phyloP scores from a whole-genome alignment of 2,329 filamentous ascomycete genomes.

The Cordyceps tenuipes region DNA sequence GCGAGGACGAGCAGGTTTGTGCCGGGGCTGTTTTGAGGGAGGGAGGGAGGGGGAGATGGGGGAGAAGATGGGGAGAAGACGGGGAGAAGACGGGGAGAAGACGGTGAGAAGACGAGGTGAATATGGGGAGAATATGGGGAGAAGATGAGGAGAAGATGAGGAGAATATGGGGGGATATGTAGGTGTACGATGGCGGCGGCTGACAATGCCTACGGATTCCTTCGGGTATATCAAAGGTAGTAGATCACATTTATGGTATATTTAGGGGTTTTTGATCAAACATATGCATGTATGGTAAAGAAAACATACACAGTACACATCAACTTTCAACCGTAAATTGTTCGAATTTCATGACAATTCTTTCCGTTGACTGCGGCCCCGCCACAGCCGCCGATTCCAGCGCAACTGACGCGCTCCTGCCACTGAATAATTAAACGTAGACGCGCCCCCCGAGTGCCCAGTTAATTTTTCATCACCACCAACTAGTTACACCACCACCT shows the following conservation, averaged over 20 bases:
- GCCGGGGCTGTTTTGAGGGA: not conserved
- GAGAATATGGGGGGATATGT: too few relatives aligned
- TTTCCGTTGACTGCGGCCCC: not conserved
- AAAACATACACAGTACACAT: not conserved
- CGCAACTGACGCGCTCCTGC: not conserved
- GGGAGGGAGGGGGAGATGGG: not conserved
- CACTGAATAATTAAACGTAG: conserved; percentile 2
- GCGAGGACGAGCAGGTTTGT: not conserved
- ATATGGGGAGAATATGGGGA: too few relatives aligned
- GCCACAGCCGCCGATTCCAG: not conserved
- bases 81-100: too few relatives aligned
- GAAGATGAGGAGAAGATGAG: too few relatives aligned
- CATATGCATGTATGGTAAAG: not conserved
- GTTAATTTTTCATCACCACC: not conserved
- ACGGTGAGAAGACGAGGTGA: too few relatives aligned
- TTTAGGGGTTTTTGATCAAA: too few relatives aligned
- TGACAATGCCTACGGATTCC: too few relatives aligned
- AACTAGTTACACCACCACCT: too few relatives aligned
- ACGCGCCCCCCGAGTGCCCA: not conserved
- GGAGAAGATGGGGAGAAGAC: too few relatives aligned
- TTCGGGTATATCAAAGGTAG: too few relatives aligned
- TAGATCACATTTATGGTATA: too few relatives aligned
- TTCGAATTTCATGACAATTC: not conserved
- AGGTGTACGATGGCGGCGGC: too few relatives aligned
- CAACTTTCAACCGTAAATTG: not conserved